Percentiles rank a stretch among this genome's conserved stretches.
phyloP scores from a whole-genome alignment of 768 basidiomycete species.

The Mrakia hoshinonis region DNA sequence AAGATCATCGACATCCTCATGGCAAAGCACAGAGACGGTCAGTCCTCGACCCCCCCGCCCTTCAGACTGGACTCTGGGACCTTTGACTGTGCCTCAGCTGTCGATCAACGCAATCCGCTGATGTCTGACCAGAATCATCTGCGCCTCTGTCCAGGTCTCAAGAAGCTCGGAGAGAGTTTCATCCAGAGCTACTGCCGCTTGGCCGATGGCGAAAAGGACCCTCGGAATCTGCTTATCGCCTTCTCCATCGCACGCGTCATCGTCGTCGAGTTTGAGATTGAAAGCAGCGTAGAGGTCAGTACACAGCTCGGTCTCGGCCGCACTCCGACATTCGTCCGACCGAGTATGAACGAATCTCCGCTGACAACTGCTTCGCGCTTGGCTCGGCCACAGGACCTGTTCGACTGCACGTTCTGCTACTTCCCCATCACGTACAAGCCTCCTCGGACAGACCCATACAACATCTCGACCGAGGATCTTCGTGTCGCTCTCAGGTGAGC shows the following conservation, averaged over 20 bases:
- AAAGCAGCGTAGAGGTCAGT: conserved; percentile 64
- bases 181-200: conserved; percentile 62
- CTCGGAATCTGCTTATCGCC: conserved; percentile 79
- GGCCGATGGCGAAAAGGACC: conserved; percentile 96
- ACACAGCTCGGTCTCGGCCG: neutral
- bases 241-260: conserved; percentile 83
- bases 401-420: conserved; percentile 94
- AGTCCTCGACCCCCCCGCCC: conserved; percentile 30
- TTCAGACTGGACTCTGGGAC: no score
- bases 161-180: conserved; percentile 63
- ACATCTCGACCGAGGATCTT: conserved; percentile 80
- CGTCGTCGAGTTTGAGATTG: conserved; percentile 76
- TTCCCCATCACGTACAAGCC: conserved; percentile 96
- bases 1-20: conserved; percentile 69
- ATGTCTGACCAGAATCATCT: neutral
- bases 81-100: no score
- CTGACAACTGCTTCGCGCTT: neutral
- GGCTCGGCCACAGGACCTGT: conserved; percentile 55
- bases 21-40: conserved; percentile 60
- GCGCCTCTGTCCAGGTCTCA: conserved; percentile 49
- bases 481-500: conserved; percentile 59
- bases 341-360: neutral
- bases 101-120: no score
- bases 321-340: no score
- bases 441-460: conserved; percentile 86